These are phyloP conservation scores for Rhizopus sp. DNA, from an alignment of 371 early-diverging fungal genomes.

Conservation along the genomic window DNA sequence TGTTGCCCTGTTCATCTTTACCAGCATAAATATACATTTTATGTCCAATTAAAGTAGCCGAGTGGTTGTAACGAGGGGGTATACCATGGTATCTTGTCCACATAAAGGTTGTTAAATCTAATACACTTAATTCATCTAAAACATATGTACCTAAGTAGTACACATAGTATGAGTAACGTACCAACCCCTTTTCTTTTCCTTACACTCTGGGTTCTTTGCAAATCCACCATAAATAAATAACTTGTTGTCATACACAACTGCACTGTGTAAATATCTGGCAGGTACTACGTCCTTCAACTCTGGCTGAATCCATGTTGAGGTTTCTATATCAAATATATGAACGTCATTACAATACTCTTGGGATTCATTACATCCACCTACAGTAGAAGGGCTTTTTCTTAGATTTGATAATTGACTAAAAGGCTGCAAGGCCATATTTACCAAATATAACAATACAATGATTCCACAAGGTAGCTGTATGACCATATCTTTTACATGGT, in stretches of 20 bases:
- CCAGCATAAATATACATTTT: slow-evolving; percentile 65
- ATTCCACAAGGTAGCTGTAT: slow-evolving; percentile 58
- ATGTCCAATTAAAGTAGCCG: slow-evolving; percentile 55
- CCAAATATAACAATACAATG: slow-evolving; percentile 59
- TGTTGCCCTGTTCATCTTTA: slow-evolving; percentile 63
- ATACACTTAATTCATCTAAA: slow-evolving; percentile 56
- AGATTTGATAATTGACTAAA: not conserved
- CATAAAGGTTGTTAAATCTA: slow-evolving; percentile 59
- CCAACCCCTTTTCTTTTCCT: slow-evolving; percentile 11
- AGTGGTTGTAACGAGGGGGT: slow-evolving; percentile 66
- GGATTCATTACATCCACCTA: slow-evolving; percentile 59
- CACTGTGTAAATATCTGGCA: slow-evolving; percentile 60
- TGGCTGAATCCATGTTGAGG: slow-evolving; percentile 60
- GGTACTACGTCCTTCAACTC: slow-evolving; percentile 53
- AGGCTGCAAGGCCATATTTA: slow-evolving; percentile 14
- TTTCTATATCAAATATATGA: slow-evolving; percentile 59
- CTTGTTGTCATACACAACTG: slow-evolving; percentile 60
- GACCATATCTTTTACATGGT: slow-evolving; percentile 61
- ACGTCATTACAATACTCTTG: slow-evolving; percentile 66
- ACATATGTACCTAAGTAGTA: slow-evolving; percentile 54
- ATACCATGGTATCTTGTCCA: slow-evolving; percentile 56
- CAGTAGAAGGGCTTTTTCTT: not conserved
- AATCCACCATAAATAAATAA: slow-evolving; percentile 69
- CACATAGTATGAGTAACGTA: not conserved
- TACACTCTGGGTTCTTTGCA: slow-evolving; percentile 60